phyloP scores from a whole-genome alignment of 768 basidiomycete species.

The Rhodotorula toruloides region DNA sequence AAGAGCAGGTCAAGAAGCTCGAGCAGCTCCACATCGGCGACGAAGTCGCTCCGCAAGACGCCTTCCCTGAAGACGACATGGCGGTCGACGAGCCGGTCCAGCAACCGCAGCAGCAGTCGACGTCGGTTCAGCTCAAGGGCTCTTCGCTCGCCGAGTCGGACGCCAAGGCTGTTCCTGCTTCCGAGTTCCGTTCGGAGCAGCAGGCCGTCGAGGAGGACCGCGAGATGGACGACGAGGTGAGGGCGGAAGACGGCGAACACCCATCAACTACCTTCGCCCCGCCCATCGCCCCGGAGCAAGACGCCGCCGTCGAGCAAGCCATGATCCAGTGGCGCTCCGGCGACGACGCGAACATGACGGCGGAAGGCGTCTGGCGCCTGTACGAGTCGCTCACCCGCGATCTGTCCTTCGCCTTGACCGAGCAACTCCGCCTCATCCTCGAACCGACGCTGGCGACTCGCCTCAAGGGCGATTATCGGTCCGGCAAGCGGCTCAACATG shows the following conservation, averaged over 20 bases:
- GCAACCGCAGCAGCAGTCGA: conserved; percentile 30
- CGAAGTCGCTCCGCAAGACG: conserved; percentile 67
- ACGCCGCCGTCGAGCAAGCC: conserved; percentile 53
- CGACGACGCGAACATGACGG: conserved; percentile 56
- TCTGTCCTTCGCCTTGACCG: conserved; percentile 84
- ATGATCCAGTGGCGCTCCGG: conserved; percentile 59
- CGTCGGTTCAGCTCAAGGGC: conserved; percentile 36
- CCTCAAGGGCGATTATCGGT: conserved; percentile 92
- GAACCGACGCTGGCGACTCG: conserved; percentile 92
- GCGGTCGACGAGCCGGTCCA: conserved; percentile 33
- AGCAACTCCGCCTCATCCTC: conserved; percentile 91
- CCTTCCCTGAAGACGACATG: conserved; percentile 61
- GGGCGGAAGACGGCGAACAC: conserved; percentile 56
- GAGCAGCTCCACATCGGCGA: conserved; percentile 73
- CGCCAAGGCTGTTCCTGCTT: conserved; percentile 48
- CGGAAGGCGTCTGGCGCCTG: conserved; percentile 78
- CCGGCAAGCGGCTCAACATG: conserved; percentile 97
- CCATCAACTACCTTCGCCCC: conserved; percentile 46
- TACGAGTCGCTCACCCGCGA: conserved; percentile 88
- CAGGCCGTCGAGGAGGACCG: conserved; percentile 40
- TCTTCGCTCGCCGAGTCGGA: conserved; percentile 30
- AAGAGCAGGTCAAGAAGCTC: conserved; percentile 75
- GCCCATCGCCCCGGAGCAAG: conserved; percentile 41
- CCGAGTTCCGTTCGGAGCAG: conserved; percentile 36
- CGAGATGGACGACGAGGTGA: conserved; percentile 39